A percentile compares a stretch with the other conserved stretches of the same genome.
Conservation (phyloP, 129 eudicot genomes). For the Helichrysum umbraculigerum region DNA sequence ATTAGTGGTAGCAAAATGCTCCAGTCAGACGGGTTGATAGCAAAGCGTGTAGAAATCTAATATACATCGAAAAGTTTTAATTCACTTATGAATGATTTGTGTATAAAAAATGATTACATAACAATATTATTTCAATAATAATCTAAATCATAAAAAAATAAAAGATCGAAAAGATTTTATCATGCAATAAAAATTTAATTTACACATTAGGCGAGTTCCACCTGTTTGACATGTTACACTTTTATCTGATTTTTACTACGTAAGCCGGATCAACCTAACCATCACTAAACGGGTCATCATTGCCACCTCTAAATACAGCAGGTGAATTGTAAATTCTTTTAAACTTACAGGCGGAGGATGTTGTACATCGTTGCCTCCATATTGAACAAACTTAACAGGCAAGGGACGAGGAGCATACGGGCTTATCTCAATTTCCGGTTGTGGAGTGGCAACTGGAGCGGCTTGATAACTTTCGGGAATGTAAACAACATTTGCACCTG, state of each 20-base stretch:
- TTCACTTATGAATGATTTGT: neutral
- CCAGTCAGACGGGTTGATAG: neutral
- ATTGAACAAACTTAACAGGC: conserved; percentile 59
- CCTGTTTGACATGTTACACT: neutral
- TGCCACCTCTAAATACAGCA: neutral
- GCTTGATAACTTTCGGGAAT: conserved; percentile 43
- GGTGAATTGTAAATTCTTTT: neutral
- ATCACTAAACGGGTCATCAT: neutral
- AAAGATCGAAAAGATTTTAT: neutral
- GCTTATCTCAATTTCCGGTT: conserved; percentile 57
- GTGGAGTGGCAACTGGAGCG: conserved; percentile 43
- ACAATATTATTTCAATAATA: too few relatives aligned
- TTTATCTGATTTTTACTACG: neutral
- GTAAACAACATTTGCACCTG: conserved; percentile 46
- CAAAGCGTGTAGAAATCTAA: neutral
- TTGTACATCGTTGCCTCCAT: conserved; percentile 52
- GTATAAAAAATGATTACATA: neutral
- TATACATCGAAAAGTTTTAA: neutral
- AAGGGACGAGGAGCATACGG: conserved; percentile 46
- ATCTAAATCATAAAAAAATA: neutral
- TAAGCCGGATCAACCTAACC: neutral
- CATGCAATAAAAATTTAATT: neutral
- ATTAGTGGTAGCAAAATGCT: neutral
- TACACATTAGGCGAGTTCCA: neutral
- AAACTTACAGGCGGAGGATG: conserved; percentile 69